These are phyloP conservation scores for Parascedosporium putredinis DNA, from an alignment of 2,329 filamentous ascomycete genomes.

Conservation along the genomic window DNA sequence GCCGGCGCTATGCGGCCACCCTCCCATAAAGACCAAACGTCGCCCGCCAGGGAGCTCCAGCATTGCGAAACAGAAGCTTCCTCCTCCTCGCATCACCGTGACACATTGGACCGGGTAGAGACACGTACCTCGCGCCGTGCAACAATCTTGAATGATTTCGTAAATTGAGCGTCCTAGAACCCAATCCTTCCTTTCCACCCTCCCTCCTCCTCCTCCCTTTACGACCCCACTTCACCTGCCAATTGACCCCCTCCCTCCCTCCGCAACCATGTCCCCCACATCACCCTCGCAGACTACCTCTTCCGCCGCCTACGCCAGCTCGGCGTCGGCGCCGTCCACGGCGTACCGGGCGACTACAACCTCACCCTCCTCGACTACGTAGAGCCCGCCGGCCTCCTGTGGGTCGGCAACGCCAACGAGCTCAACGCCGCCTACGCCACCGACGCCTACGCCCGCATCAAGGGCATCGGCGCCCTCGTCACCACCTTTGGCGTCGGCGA, in stretches of 20 bases:
- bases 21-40: neutral
- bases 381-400: slow-evolving; percentile 44
- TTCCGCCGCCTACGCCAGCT: slow-evolving; percentile 54
- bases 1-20: neutral
- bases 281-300: slow-evolving; percentile 53
- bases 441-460: slow-evolving; percentile 69
- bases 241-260: no score
- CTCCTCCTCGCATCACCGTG: no score
- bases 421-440: slow-evolving; percentile 68
- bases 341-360: slow-evolving; percentile 64
- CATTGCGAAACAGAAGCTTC: no score
- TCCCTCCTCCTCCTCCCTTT: slow-evolving; percentile 33
- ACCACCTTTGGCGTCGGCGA: slow-evolving; percentile 70
- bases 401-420: slow-evolving; percentile 63
- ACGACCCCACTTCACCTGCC: no score
- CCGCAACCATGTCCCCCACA: no score
- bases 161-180: slow-evolving; percentile 15
- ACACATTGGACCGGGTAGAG: no score
- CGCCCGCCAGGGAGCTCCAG: no score
- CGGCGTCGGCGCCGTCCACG: slow-evolving; percentile 55
- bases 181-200: slow-evolving; percentile 32
- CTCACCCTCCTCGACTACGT: slow-evolving; percentile 59
- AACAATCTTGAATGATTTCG: neutral
- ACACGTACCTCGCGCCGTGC: no score
- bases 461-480: slow-evolving; percentile 58